Conservation (phyloP, 78 protist genomes). For the Mastigamoeba balamuthi region DNA sequence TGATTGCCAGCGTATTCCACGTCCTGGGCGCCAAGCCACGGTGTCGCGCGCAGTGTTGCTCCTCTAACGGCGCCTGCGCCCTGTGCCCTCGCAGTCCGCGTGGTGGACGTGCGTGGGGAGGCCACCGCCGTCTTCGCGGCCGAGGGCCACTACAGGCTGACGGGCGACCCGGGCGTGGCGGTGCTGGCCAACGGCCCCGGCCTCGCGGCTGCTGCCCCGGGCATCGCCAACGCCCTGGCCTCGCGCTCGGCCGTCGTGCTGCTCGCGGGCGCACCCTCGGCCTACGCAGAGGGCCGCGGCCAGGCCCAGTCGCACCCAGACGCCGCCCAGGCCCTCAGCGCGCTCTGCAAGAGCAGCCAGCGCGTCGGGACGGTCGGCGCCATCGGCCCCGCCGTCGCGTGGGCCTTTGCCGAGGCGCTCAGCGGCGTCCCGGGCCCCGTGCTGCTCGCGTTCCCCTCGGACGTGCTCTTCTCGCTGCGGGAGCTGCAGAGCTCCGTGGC, state of each 20-base stretch:
- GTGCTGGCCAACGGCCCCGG: slow-evolving; percentile 80
- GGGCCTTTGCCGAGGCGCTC: slow-evolving; percentile 22
- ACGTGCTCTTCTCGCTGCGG: slow-evolving; percentile 51
- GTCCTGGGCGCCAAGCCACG: too few species aligned
- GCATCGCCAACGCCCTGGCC: slow-evolving; percentile 71
- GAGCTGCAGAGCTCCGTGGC: too few species aligned
- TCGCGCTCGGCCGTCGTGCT: slow-evolving; percentile 60
- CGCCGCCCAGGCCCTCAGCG: slow-evolving; percentile 66
- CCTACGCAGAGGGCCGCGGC: slow-evolving; percentile 59
- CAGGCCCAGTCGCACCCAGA: slow-evolving; percentile 75
- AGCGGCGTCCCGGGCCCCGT: slow-evolving; percentile 75
- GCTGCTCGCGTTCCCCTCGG: slow-evolving; percentile 63
- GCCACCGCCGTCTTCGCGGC: slow-evolving; percentile 80
- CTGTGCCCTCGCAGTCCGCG: too few species aligned
- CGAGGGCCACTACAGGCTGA: slow-evolving; percentile 57
- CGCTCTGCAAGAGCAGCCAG: too few species aligned
- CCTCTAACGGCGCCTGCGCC: too few species aligned
- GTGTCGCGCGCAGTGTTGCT: too few species aligned
- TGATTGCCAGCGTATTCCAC: too few species aligned
- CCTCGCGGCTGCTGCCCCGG: slow-evolving; percentile 70
- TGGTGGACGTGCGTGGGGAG: slow-evolving; percentile 60
- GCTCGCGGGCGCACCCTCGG: slow-evolving; percentile 65
- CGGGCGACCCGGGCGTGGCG: slow-evolving; percentile 72
- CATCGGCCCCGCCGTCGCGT: slow-evolving; percentile 38
- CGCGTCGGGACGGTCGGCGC: slow-evolving; percentile 25